phyloP scores from a whole-genome alignment of 2,329 filamentous ascomycete genomes.

The Fonsecaea nubica region DNA sequence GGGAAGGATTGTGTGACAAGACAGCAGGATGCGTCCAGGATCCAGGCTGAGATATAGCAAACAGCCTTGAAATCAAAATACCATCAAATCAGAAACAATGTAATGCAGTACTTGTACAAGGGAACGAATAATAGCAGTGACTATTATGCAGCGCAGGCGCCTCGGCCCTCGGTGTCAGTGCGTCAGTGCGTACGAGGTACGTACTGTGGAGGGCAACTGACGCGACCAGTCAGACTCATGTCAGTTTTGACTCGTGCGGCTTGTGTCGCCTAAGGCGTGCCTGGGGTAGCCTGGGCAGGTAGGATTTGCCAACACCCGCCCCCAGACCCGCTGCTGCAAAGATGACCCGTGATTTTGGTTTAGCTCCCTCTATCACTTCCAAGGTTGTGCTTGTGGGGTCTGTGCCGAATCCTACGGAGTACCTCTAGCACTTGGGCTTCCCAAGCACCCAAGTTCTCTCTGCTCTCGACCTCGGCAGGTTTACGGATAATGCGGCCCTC shows the following conservation, averaged over 20 bases:
- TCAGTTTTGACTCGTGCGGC: not conserved
- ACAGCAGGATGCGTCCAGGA: not conserved
- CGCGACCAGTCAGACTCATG: not conserved
- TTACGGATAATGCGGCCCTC: slow-evolving; percentile 5
- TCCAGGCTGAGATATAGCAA: not conserved
- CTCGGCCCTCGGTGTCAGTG: not conserved
- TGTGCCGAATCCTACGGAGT: not conserved
- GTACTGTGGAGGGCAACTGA: not conserved
- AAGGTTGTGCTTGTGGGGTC: not conserved
- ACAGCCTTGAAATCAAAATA: not conserved
- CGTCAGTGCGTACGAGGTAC: too few relatives aligned
- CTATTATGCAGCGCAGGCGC: not conserved
- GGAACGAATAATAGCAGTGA: too few relatives aligned
- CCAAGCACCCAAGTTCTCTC: not conserved
- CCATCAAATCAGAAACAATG: not conserved
- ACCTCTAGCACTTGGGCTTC: too few relatives aligned
- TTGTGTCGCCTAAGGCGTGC: not conserved
- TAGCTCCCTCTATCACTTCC: not conserved
- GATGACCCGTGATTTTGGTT: not conserved
- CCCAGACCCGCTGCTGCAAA: not conserved
- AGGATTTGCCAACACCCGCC: not conserved
- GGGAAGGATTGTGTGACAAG: not conserved
- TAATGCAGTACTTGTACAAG: not conserved
- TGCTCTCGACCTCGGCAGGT: not conserved
- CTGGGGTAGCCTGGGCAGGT: too few relatives aligned